Evolutionary conservation across 805 yeast species (phyloP).

Genomic region (Suhomyces canberraensis): DNA sequence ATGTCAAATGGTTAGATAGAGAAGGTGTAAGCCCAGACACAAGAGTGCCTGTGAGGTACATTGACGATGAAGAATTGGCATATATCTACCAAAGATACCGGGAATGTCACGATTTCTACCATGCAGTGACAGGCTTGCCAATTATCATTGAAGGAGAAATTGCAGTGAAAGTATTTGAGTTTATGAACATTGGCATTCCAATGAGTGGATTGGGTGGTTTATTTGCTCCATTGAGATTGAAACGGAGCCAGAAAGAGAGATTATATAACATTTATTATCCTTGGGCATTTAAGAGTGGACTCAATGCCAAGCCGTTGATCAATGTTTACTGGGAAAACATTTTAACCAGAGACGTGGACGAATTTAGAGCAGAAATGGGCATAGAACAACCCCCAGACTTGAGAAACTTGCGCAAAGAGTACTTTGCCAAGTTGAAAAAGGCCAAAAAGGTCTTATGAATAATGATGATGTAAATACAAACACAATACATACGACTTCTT

Average conservation of each 20-base stretch:
- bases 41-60: conserved; percentile 80
- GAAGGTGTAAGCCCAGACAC: conserved; percentile 96
- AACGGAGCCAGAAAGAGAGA: conserved; percentile 57
- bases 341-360: conserved; percentile 67
- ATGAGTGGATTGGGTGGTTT: conserved; percentile 93
- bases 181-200: conserved; percentile 86
- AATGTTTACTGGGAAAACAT: conserved; percentile 91
- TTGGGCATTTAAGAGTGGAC: conserved; percentile 79
- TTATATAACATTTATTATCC: conserved; percentile 74
- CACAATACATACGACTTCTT: no score
- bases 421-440: conserved; percentile 28
- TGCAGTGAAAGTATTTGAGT: conserved; percentile 88
- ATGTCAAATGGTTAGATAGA: conserved; percentile 72
- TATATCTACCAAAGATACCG: conserved; percentile 91
- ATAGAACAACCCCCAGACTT: conserved; percentile 74
- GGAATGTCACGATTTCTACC: conserved; percentile 96
- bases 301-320: conserved; percentile 69
- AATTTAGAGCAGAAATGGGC: conserved; percentile 67
- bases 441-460: conserved; percentile 13
- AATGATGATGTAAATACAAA: background rate
- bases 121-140: conserved; percentile 86
- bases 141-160: conserved; percentile 95
- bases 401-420: conserved; percentile 55
- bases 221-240: conserved; percentile 82
- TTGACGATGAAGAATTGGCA: conserved; percentile 87